These are phyloP conservation scores for Amorphotheca resinae DNA, from an alignment of 495 filamentous ascomycete species.

Conservation along the genomic window DNA sequence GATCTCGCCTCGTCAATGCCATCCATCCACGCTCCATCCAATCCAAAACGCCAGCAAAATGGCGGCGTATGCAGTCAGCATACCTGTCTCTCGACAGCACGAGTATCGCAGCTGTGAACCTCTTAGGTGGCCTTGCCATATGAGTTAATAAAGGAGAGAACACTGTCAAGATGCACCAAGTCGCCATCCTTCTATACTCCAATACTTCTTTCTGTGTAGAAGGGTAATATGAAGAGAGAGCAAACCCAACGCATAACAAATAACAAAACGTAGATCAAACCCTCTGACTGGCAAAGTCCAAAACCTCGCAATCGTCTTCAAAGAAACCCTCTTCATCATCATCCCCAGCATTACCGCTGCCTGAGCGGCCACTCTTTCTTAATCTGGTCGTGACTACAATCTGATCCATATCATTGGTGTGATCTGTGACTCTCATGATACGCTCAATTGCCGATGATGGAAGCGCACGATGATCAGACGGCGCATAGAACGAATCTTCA, in stretches of 20 bases:
- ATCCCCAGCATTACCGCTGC: constrained; percentile 17
- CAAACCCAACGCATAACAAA: not conserved
- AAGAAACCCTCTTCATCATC: constrained; percentile 68
- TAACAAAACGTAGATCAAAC: constrained; percentile 37
- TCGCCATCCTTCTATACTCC: too few species aligned
- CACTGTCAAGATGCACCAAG: too few species aligned
- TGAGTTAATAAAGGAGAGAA: too few species aligned
- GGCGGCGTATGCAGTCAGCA: too few species aligned
- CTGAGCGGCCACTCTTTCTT: constrained; percentile 38
- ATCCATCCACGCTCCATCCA: too few species aligned
- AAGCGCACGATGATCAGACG: constrained; percentile 36
- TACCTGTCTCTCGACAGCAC: not conserved
- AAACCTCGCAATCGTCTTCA: constrained; percentile 84
- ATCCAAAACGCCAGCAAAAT: too few species aligned
- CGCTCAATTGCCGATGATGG: constrained; percentile 45
- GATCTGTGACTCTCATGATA: constrained; percentile 30
- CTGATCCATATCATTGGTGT: constrained; percentile 59
- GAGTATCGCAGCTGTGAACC: not conserved
- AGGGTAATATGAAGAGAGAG: too few species aligned
- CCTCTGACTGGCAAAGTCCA: constrained; percentile 81
- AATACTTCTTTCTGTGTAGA: too few species aligned
- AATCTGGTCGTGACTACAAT: constrained; percentile 69
- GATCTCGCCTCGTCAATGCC: too few species aligned
- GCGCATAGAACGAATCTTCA: constrained; percentile 30
- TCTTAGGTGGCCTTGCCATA: too few species aligned